Base-by-base conservation (phyloP, 2,329 filamentous ascomycete species). In the Tricladium varicosporioides region DNA sequence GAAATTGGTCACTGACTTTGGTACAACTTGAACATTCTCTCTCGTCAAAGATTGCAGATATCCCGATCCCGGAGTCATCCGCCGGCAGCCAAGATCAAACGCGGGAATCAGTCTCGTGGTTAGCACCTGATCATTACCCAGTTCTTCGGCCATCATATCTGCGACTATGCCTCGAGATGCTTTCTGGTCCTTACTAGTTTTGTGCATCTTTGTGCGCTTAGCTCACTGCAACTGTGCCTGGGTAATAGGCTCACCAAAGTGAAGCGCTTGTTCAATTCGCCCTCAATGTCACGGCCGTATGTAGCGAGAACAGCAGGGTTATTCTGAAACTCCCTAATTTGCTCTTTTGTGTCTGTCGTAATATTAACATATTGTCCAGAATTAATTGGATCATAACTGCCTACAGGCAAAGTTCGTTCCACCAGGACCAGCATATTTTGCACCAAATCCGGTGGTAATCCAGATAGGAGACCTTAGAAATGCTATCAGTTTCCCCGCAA, bases 381-480 rank as follows among this genome's bases (percentile, higher is more conserved):
- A 43, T 4, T 40, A 36, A 2, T 31, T 14, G 14, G n/a, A 43
- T 19, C 22, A 10, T 8, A n/a, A 45, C 5, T 5, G 7, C 54
- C 18, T 44, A 60, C 58, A 64, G 15, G 59, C 46, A 27, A 63
- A 64, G 33, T 64, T 64, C 3, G 60, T 60, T 19, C 61, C 60
- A 16, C 57, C 60, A 16, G 59, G 58, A 2, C 57, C 62, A 2
- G 63, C 61, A 48, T 51, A 61, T 32, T 63, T 69, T 53, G 66
- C 66, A 60, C 47, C 63, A 58, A 48, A 66, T 53, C 58, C 67
- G 56, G 59, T 54, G 0, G 63, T 62, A 8, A 84, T 67, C 81
- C 81, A 85, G 61, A 83, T 83, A 0, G 82, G 48, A 15, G 80
- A 80, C 31, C 82, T 73, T 63, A 84, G 80, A 66, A 80, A 83